Percentiles rank a stretch among this genome's conserved stretches.
These are phyloP conservation scores for Tetrahymena thermophila DNA, from an alignment of 73 alveolate genomes.

Conservation along the genomic window DNA sequence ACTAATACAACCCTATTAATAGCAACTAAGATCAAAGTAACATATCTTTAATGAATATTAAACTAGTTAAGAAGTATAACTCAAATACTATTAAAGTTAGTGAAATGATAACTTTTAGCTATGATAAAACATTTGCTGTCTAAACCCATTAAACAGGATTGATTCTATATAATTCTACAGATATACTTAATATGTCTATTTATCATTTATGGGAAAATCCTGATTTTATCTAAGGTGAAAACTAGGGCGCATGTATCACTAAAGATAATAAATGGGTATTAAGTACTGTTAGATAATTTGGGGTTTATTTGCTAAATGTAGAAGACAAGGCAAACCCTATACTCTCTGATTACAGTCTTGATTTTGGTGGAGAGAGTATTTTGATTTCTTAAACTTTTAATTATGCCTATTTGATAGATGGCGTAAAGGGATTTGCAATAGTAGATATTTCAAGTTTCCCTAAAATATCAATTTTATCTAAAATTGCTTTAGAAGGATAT, in stretches of 20 bases:
- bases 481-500: neutral
- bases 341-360: neutral
- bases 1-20: neutral
- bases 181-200: neutral
- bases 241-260: neutral
- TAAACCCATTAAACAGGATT: neutral
- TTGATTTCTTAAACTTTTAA: neutral
- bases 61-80: too few species aligned
- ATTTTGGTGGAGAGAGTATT: neutral
- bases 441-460: neutral
- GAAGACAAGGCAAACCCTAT: neutral
- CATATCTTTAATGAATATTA: neutral
- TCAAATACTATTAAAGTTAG: too few species aligned
- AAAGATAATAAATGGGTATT: neutral
- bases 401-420: neutral
- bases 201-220: neutral
- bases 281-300: neutral
- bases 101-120: neutral
- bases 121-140: neutral
- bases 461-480: neutral
- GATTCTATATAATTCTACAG: neutral
- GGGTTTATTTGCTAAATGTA: neutral
- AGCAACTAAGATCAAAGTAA: neutral
- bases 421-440: neutral
- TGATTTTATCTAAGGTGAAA: neutral